Base-by-base conservation (phyloP, 257 asterid species). In the Fraxinus anomala region DNA sequence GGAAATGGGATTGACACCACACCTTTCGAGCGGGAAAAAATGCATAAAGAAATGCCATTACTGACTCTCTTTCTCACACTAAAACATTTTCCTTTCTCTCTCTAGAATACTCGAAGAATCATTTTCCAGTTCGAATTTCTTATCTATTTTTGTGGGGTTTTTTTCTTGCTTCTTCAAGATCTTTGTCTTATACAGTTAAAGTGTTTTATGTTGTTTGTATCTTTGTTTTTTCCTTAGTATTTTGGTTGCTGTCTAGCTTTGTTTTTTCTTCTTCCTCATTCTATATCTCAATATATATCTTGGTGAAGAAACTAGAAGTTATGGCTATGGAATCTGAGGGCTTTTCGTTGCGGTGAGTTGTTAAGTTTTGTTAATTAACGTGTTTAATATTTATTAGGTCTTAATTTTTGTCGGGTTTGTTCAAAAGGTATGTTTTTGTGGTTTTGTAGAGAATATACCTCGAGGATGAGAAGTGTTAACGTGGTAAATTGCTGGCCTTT, bases 401-500 rank as follows among this genome's bases (percentile, higher is more conserved):
- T 77, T 73, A 17, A 71, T 72, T 73, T 3, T 70, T 68, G 31
- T 24, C 30, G 61, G 11, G 13, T 70, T 40, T 47, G 24, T 75
- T 39, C 66, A 10, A 76, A 73, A 30, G 47, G 39, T 16, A 66
- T 59, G 28, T 1, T 74, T 36, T 59, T 51, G 36, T 63, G 51
- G 30, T 76, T 39, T 44, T 85, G 37, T 66, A 92, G 97, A 63
- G 96, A 88, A 87, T 90, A 88, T 79, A 79, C 85, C 13, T 86
- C 92, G 40, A 76, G 87, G 87, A 87, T 86, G 96, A 88, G 97
- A 82, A 85, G 87, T 31, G 81, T 83, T 61, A 81, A 89, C 89
- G 90, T 89, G 90, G 88, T 73, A 79, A 85, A 88, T 51, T 89
- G 93, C 90, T 92, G 97, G 94, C 97, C 97, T 21, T 92, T 92